These are phyloP conservation scores for Malbranchea zuffiana DNA, from an alignment of 2,329 filamentous ascomycete genomes.

Conservation along the genomic window DNA sequence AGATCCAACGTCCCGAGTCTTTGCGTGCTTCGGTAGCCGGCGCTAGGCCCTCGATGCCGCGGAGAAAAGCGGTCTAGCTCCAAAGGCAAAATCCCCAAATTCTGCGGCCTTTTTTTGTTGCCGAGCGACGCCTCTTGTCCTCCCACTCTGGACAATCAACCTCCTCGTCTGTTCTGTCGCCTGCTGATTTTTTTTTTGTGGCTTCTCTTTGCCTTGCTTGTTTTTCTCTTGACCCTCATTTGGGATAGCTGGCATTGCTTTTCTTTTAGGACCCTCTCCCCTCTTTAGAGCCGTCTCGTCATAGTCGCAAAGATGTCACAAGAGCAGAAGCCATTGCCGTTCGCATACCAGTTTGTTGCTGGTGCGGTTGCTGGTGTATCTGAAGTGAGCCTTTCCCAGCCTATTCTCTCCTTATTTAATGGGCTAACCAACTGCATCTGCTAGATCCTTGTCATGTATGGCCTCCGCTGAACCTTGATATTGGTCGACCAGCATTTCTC, in stretches of 20 bases:
- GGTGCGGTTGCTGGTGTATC: slow-evolving; percentile 96
- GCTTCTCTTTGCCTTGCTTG: slow-evolving; percentile 2
- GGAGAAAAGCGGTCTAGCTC: too few species aligned
- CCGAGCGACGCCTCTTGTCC: background rate
- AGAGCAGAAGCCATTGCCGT: slow-evolving; percentile 68
- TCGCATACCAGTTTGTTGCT: slow-evolving; percentile 89
- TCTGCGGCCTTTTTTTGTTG: too few species aligned
- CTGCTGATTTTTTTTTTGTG: background rate
- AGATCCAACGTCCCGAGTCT: too few species aligned
- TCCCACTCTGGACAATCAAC: background rate
- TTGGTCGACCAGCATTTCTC: slow-evolving; percentile 4
- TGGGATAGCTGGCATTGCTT: slow-evolving; percentile 1
- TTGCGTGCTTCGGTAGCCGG: too few species aligned
- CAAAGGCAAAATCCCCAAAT: too few species aligned
- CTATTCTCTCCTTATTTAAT: background rate
- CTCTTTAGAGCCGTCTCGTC: slow-evolving; percentile 6
- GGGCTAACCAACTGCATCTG: slow-evolving; percentile 3
- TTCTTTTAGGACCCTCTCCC: slow-evolving; percentile 6
- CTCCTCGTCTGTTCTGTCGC: slow-evolving; percentile 20
- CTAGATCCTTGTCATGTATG: slow-evolving; percentile 80
- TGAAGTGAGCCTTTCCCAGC: slow-evolving; percentile 52
- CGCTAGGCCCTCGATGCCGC: too few species aligned
- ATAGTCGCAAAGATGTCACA: slow-evolving; percentile 46
- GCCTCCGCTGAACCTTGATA: slow-evolving; percentile 12
- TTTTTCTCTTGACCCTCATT: slow-evolving; percentile 1